A percentile compares a stretch with the other conserved stretches of the same genome.
Evolutionary conservation across 163 green algal species (phyloP).

Genomic region (Coccomyxa subellipsoidea): DNA sequence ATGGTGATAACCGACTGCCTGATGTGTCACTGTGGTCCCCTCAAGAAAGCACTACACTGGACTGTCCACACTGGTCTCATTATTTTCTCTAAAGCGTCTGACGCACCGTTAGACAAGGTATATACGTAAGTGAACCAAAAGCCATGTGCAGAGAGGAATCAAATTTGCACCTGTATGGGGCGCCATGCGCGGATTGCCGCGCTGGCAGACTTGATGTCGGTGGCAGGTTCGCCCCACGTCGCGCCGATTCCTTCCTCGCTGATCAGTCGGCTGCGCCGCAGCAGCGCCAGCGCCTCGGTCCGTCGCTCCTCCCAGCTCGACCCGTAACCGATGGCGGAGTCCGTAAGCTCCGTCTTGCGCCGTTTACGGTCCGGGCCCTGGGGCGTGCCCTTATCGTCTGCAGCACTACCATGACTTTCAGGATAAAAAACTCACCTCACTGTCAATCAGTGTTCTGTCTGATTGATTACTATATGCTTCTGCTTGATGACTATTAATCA

Average conservation of each 20-base stretch:
- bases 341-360: background rate
- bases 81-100: too few relatives aligned
- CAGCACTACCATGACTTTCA: background rate
- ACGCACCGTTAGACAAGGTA: too few relatives aligned
- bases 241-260: slow-evolving; percentile 45
- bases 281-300: slow-evolving; percentile 29
- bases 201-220: slow-evolving; percentile 48
- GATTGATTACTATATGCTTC: too few relatives aligned
- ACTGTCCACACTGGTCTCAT: too few relatives aligned
- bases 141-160: too few relatives aligned
- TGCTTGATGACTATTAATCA: too few relatives aligned
- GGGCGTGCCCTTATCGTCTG: background rate
- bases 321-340: background rate
- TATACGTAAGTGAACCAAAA: too few relatives aligned
- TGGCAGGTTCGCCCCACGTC: slow-evolving; percentile 5
- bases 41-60: too few relatives aligned
- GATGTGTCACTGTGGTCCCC: too few relatives aligned
- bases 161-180: slow-evolving; percentile 38
- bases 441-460: too few relatives aligned
- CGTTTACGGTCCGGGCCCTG: background rate
- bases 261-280: slow-evolving; percentile 49
- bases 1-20: too few relatives aligned
- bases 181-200: slow-evolving; percentile 57
- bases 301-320: slow-evolving; percentile 7
- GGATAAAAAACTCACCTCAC: too few relatives aligned